phyloP scores from a whole-genome alignment of 169 alveolate genomes.

The Miamiensis avidus region DNA sequence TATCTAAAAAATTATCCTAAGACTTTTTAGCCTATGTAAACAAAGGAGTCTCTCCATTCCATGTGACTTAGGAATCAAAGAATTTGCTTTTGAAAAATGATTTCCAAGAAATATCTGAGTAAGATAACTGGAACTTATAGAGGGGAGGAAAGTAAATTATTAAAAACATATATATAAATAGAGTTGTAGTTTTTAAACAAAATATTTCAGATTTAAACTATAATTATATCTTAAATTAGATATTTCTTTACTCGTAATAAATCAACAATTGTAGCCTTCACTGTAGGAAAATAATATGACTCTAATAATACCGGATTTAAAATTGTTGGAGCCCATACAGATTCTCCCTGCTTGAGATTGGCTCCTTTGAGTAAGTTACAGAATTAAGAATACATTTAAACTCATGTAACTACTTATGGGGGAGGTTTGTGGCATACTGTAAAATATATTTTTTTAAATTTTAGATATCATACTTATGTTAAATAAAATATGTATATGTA shows the following conservation, averaged over 20 bases:
- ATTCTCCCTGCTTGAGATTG: conserved; percentile 94
- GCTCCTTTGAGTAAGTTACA: conserved; percentile 90
- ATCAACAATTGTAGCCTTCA: conserved; percentile 91
- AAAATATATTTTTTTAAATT: too few species aligned
- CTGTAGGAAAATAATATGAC: conserved; percentile 80
- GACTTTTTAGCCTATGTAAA: conserved; percentile 48
- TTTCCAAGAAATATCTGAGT: conserved; percentile 53
- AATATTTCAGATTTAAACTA: conserved; percentile 46
- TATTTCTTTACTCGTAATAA: conserved; percentile 89
- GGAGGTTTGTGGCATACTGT: conserved; percentile 97
- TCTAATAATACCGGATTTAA: conserved; percentile 75
- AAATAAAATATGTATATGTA: too few species aligned
- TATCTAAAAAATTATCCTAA: conserved; percentile 50
- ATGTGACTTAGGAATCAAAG: conserved; percentile 57
- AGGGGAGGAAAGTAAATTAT: conserved; percentile 57
- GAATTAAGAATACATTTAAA: conserved; percentile 83
- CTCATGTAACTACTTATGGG: conserved; percentile 92
- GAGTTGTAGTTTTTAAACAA: neutral
- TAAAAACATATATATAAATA: too few species aligned
- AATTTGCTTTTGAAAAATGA: conserved; percentile 34
- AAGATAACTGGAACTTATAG: conserved; percentile 39
- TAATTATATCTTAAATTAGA: conserved; percentile 55
- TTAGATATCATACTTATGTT: too few species aligned
- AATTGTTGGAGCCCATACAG: conserved; percentile 93
- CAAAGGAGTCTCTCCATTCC: conserved; percentile 60